Conservation (phyloP, 1,284 basidiomycete genomes). For the Phlebopus sp. region DNA sequence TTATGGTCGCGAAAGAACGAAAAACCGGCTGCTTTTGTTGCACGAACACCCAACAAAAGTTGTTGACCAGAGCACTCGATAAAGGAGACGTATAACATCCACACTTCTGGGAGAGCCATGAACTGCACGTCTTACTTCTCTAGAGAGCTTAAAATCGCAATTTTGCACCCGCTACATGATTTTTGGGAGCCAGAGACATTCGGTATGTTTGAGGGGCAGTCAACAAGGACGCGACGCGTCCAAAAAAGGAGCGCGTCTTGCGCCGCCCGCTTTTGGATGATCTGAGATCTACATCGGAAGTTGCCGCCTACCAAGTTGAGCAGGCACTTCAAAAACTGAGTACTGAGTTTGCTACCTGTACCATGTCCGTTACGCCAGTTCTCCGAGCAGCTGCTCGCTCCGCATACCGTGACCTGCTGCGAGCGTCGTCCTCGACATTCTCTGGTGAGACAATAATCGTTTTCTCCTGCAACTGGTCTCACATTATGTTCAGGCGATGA, state of each 20-base stretch:
- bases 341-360: not conserved
- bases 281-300: slow-evolving; percentile 27
- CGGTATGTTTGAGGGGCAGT: slow-evolving; percentile 33
- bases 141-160: slow-evolving; percentile 18
- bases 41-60: slow-evolving; percentile 17
- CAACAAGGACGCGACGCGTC: slow-evolving; percentile 33
- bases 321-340: too few relatives aligned
- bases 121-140: slow-evolving; percentile 16
- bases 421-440: slow-evolving; percentile 66
- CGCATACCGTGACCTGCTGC: slow-evolving; percentile 66
- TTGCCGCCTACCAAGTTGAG: slow-evolving; percentile 3
- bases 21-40: slow-evolving; percentile 16
- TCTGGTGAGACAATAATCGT: slow-evolving; percentile 41
- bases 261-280: slow-evolving; percentile 33
- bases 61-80: slow-evolving; percentile 11
- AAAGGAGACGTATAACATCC: slow-evolving; percentile 20
- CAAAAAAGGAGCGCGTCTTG: slow-evolving; percentile 42
- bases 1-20: slow-evolving; percentile 11
- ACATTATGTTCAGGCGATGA: slow-evolving; percentile 46
- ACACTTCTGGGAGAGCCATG: slow-evolving; percentile 15
- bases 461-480: not conserved
- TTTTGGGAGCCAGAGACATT: slow-evolving; percentile 31
- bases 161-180: slow-evolving; percentile 30
- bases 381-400: slow-evolving; percentile 59
- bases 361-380: slow-evolving; percentile 45